Percentiles rank a stretch among this genome's conserved stretches.
These are phyloP conservation scores for Bipolaris bicolor DNA, from an alignment of 2,329 filamentous ascomycete species.

Conservation along the genomic window DNA sequence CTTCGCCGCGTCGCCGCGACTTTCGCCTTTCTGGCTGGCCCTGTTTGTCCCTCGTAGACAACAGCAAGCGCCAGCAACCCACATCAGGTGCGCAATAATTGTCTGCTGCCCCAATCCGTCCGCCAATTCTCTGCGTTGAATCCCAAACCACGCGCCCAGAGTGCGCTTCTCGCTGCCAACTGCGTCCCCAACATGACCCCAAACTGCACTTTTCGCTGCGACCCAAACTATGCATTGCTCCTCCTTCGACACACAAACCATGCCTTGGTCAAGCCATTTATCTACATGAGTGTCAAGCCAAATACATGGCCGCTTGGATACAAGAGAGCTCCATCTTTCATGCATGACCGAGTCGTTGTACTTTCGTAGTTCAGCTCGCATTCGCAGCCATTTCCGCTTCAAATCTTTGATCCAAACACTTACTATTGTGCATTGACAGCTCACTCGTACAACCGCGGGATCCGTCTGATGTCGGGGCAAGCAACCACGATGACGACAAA, in stretches of 20 bases:
- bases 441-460: constrained; percentile 8
- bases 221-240: constrained; percentile 19
- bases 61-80: constrained; percentile 40
- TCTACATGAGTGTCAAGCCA: constrained; percentile 21
- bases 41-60: constrained; percentile 27
- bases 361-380: constrained; percentile 3
- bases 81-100: constrained; percentile 30
- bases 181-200: constrained; percentile 3
- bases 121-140: constrained; percentile 14
- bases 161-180: constrained; percentile 9
- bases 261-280: constrained; percentile 18
- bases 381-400: constrained; percentile 1
- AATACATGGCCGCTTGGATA: constrained; percentile 22
- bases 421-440: constrained; percentile 30
- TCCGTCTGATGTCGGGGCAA: constrained; percentile 19
- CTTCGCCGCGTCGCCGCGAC: constrained; percentile 18
- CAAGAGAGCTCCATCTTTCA: constrained; percentile 26
- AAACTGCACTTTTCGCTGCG: constrained; percentile 4
- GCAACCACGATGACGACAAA: constrained; percentile 41
- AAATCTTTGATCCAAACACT: constrained; percentile 24
- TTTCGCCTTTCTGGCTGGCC: constrained; percentile 24
- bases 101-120: constrained; percentile 15
- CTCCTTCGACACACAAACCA: constrained; percentile 16
- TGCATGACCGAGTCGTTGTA: constrained; percentile 21
- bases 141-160: constrained; percentile 12